Evolutionary conservation across 1,284 basidiomycete genomes (phyloP).

Genomic region (Tausonia pullulans): DNA sequence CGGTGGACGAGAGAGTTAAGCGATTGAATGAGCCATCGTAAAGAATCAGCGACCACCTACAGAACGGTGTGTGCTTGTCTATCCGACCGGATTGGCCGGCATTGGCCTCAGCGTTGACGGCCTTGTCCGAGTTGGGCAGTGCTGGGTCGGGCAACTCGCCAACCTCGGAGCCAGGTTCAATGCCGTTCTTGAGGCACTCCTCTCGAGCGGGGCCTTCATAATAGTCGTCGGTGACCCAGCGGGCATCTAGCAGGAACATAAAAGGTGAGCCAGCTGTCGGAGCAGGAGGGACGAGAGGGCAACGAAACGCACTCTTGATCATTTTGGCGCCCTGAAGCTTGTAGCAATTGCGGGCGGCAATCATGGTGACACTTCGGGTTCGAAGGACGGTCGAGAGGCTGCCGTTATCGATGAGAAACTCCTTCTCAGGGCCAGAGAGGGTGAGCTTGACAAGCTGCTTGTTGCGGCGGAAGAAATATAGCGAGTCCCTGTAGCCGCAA

Average conservation of each 20-base stretch:
- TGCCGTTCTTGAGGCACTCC: slow-evolving; percentile 57
- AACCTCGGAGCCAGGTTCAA: slow-evolving; percentile 61
- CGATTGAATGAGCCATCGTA: no score
- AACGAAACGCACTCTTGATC: slow-evolving; percentile 53
- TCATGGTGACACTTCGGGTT: slow-evolving; percentile 83
- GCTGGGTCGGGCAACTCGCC: slow-evolving; percentile 62
- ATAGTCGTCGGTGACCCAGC: slow-evolving; percentile 89
- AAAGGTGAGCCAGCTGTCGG: not conserved
- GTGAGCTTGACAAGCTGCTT: slow-evolving; percentile 79
- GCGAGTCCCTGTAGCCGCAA: slow-evolving; percentile 88
- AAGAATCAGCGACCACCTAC: no score
- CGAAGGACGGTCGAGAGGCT: slow-evolving; percentile 79
- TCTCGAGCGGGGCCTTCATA: slow-evolving; percentile 70
- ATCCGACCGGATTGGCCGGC: slow-evolving; percentile 25
- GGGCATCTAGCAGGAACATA: slow-evolving; percentile 51
- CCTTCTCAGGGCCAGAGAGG: slow-evolving; percentile 77
- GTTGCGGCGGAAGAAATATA: slow-evolving; percentile 92
- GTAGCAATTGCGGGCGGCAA: slow-evolving; percentile 84
- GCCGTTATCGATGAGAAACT: slow-evolving; percentile 74
- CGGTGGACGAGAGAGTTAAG: no score
- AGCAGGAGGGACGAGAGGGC: not conserved
- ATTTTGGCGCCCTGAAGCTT: slow-evolving; percentile 88
- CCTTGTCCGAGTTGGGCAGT: slow-evolving; percentile 28
- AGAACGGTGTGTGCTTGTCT: slow-evolving; percentile 42
- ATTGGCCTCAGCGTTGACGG: slow-evolving; percentile 34